Evolutionary conservation across 2,329 filamentous ascomycete genomes (phyloP), one percentile per base, ranked within the genome.

Genomic region (Trichoderma breve): DNA sequence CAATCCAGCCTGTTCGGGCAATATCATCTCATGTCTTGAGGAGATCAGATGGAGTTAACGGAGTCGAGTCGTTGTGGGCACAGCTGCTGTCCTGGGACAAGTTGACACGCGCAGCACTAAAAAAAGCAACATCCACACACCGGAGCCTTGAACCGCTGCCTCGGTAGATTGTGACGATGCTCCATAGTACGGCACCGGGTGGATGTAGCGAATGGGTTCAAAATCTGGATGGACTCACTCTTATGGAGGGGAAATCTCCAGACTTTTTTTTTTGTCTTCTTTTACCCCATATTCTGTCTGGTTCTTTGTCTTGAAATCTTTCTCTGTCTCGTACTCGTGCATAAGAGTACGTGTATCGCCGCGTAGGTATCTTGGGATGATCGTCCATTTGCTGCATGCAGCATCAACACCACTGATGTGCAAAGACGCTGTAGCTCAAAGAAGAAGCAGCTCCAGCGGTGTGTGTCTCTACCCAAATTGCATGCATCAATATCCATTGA

Each of bases 111-210:
- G 63, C 32, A 6, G 34, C 53, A 55, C 65, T 28, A 68, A 68
- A 68, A 67, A 58, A 58, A 47, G 65, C n/a, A 68, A 58, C 32
- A 36, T 51, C 15, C 6, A 39, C 36, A 36, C 36, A 51, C n/a
- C 43, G n/a, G 43, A 51, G 9, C 43, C 43, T 21, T 24, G 65
- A 58, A 68, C 65, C 63, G 63, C 63, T 55, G 51, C 63, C 47
- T 66, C 63, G 63, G 63, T 66, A 66, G 47, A 36, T 55, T 36
- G 63, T 55, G 47, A 55, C 30, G 62, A 30, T 66, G 47, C 47
- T 58, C 65, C 65, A 53, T 61, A 24, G 24, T 24, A 24, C 58
- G 61, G 24, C 61, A 47, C 36, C 61, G 61, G 61, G 61, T 26
- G 43, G 18, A 51, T n/a, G 43, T 51, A 24, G n/a, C 43, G 43